Percentiles rank a stretch among this genome's conserved stretches.
Evolutionary conservation across 768 basidiomycete genomes (phyloP).

Genomic region (Rhizopogon salebrosus): DNA sequence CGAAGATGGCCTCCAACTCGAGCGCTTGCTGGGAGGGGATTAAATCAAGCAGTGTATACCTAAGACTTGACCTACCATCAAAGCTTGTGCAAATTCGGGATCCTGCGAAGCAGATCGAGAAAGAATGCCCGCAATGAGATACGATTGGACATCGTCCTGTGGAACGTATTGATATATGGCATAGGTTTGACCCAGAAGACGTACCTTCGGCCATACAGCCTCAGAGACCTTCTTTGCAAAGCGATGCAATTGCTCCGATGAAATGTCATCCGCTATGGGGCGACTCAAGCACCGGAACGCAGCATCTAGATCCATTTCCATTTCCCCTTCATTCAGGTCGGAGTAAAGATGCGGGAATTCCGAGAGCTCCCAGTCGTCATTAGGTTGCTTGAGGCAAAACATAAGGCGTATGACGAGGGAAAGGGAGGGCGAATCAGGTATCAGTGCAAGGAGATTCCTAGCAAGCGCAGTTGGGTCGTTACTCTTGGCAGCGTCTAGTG

Average conservation of each 20-base stretch:
- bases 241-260: slow-evolving; percentile 41
- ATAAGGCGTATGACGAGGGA: slow-evolving; percentile 64
- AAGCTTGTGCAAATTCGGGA: slow-evolving; percentile 35
- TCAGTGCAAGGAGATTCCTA: slow-evolving; percentile 52
- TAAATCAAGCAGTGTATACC: slow-evolving; percentile 8
- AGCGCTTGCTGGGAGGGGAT: slow-evolving; percentile 44
- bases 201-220: slow-evolving; percentile 53
- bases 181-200: background rate
- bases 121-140: slow-evolving; percentile 57
- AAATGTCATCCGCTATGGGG: slow-evolving; percentile 55
- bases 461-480: slow-evolving; percentile 60
- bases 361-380: slow-evolving; percentile 76
- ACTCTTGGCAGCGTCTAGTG: slow-evolving; percentile 57
- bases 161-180: slow-evolving; percentile 2
- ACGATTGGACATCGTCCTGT: slow-evolving; percentile 52
- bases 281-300: slow-evolving; percentile 48
- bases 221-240: slow-evolving; percentile 56
- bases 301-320: slow-evolving; percentile 53
- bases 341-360: slow-evolving; percentile 70
- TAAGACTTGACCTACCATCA: slow-evolving; percentile 35
- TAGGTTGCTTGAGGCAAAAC: slow-evolving; percentile 73
- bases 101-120: slow-evolving; percentile 63
- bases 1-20: slow-evolving; percentile 51
- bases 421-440: slow-evolving; percentile 59
- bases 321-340: slow-evolving; percentile 47